phyloP scores from a whole-genome alignment of 225 moss, liverwort and hornwort genomes.

The Pseudoscleropodium purum region DNA sequence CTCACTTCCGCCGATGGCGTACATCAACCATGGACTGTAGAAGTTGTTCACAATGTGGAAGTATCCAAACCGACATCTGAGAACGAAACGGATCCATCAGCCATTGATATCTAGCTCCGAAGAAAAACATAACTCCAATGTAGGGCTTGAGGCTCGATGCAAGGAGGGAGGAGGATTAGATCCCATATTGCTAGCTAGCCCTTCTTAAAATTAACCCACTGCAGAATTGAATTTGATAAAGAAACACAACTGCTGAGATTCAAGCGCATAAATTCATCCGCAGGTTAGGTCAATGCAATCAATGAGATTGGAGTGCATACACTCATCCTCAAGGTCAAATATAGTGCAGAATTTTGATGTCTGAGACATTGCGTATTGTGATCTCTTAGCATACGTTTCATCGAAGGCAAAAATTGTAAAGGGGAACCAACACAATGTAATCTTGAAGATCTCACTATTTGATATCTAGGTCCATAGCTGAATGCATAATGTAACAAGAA shows the following conservation, averaged over 20 bases:
- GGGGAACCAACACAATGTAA: neutral
- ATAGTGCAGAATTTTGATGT: neutral
- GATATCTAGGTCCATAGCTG: neutral
- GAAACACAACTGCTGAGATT: neutral
- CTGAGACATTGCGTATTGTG: no score
- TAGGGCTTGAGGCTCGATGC: neutral
- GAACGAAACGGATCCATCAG: neutral
- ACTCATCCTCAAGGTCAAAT: neutral
- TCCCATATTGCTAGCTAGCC: neutral
- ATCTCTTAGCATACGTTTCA: neutral
- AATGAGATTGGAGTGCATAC: neutral
- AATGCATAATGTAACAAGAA: neutral
- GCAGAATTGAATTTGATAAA: neutral
- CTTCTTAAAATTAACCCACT: neutral
- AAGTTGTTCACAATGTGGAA: conserved; percentile 82
- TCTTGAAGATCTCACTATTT: neutral
- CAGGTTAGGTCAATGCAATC: neutral
- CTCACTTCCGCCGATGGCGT: conserved; percentile 81
- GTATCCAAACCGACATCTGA: conserved; percentile 63
- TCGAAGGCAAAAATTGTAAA: neutral
- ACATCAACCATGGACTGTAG: conserved; percentile 62
- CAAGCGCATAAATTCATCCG: neutral
- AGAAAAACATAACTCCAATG: neutral
- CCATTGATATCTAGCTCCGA: neutral
- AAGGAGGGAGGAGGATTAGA: neutral